Percentiles rank a stretch among this genome's conserved stretches.
Conservation (phyloP, 2,329 filamentous ascomycete species). For the Ramularia endophylla region DNA sequence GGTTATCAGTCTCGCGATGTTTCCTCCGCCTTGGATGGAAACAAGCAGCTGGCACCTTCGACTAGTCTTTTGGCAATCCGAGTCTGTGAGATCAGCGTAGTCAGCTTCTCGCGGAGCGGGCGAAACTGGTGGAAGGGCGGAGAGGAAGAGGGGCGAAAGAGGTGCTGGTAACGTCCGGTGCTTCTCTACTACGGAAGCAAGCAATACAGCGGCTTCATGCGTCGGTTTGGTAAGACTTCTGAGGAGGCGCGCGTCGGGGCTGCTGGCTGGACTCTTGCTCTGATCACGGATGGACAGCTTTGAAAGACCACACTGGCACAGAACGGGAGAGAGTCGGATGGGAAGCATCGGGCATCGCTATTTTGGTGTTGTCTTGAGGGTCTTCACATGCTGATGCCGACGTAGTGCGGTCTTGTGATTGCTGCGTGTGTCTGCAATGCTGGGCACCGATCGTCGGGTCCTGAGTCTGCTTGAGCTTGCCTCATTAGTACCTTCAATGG, state of each 20-base stretch:
- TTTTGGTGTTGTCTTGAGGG: conserved; percentile 47
- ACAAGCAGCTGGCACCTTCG: conserved; percentile 61
- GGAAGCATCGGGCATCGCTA: conserved; percentile 45
- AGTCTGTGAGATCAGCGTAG: conserved; percentile 8
- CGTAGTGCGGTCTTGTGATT: conserved; percentile 11
- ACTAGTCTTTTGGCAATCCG: conserved; percentile 49
- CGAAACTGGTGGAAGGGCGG: conserved; percentile 10
- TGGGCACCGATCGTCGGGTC: conserved; percentile 28
- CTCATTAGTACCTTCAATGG: conserved; percentile 29
- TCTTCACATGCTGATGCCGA: conserved; percentile 28
- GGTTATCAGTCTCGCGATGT: conserved; percentile 51
- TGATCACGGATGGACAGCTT: conserved; percentile 57
- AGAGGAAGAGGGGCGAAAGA: conserved; percentile 25
- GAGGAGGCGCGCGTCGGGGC: conserved; percentile 70
- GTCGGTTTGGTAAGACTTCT: conserved; percentile 72
- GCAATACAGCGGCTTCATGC: conserved; percentile 57
- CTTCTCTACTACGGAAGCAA: conserved; percentile 10
- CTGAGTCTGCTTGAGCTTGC: conserved; percentile 18
- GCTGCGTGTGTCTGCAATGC: conserved; percentile 28
- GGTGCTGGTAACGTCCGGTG: conserved; percentile 30
- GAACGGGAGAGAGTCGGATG: conserved; percentile 45
- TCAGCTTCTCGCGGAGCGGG: conserved; percentile 6
- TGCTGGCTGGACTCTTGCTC: conserved; percentile 65
- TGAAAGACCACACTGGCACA: conserved; percentile 35
- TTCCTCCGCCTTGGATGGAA: conserved; percentile 34